A percentile compares a stretch with the other conserved stretches of the same genome.
Evolutionary conservation across 345 rosid species (phyloP).

Genomic region (Carallia brachiata): DNA sequence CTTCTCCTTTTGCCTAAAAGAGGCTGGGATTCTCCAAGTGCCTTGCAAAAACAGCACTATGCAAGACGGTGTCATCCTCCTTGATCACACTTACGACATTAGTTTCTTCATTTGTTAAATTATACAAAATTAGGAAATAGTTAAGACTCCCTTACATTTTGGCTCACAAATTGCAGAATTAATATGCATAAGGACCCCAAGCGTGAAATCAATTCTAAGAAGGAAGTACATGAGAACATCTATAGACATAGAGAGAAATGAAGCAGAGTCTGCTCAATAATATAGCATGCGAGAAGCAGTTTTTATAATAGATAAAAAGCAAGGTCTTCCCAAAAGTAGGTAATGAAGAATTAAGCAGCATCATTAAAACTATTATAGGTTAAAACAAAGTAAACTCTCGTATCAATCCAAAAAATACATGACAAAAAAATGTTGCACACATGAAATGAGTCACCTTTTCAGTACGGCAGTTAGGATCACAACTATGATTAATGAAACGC

Average conservation of each 20-base stretch:
- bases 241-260: background rate
- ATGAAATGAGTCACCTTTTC: constrained; percentile 65
- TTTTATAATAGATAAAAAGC: background rate
- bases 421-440: too few relatives aligned
- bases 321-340: background rate
- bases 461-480: constrained; percentile 98
- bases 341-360: background rate
- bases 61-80: too few relatives aligned
- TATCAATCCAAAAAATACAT: background rate
- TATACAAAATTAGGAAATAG: too few relatives aligned
- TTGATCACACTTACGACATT: too few relatives aligned
- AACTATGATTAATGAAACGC: constrained; percentile 97
- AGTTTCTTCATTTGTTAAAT: too few relatives aligned
- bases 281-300: background rate
- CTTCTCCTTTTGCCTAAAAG: too few relatives aligned
- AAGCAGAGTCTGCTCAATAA: background rate
- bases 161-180: too few relatives aligned
- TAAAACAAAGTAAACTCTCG: background rate
- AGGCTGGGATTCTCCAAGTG: too few relatives aligned
- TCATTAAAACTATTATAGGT: background rate
- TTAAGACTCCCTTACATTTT: too few relatives aligned
- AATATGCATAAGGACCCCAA: too few relatives aligned
- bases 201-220: background rate
- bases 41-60: too few relatives aligned
- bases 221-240: background rate